phyloP scores from a whole-genome alignment of 2,329 filamentous ascomycete genomes.

The Botryosphaeria dothidea region DNA sequence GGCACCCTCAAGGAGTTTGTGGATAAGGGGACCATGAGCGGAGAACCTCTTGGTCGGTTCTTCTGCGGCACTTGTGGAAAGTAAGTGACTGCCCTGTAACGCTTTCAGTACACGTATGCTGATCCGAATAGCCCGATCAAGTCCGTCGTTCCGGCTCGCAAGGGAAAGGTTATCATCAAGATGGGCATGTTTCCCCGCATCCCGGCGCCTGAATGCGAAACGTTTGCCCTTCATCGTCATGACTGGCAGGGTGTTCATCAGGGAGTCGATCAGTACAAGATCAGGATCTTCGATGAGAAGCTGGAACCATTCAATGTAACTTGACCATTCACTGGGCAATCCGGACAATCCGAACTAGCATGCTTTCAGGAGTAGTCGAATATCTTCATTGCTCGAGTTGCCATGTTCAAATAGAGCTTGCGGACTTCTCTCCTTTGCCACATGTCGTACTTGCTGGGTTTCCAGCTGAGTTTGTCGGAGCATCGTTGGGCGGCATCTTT shows the following conservation, averaged over 20 bases:
- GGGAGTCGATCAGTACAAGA: slow-evolving; percentile 41
- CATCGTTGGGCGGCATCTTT: no score
- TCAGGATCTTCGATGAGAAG: slow-evolving; percentile 41
- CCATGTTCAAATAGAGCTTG: no score
- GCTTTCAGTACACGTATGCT: slow-evolving; percentile 2
- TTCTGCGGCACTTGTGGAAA: slow-evolving; percentile 51
- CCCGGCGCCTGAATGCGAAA: slow-evolving; percentile 48
- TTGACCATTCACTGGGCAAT: neutral
- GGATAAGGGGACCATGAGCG: slow-evolving; percentile 49
- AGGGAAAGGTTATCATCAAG: slow-evolving; percentile 49
- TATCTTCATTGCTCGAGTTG: no score
- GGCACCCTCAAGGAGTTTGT: slow-evolving; percentile 48
- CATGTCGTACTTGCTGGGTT: no score
- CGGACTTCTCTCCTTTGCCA: no score
- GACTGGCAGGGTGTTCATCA: slow-evolving; percentile 45
- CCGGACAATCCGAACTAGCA: neutral
- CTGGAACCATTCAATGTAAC: slow-evolving; percentile 26
- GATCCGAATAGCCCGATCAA: slow-evolving; percentile 46
- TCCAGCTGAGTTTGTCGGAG: no score
- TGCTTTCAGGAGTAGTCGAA: no score
- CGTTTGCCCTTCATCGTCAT: slow-evolving; percentile 47
- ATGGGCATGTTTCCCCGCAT: slow-evolving; percentile 53
- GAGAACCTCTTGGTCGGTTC: slow-evolving; percentile 45
- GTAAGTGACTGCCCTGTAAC: slow-evolving; percentile 31
- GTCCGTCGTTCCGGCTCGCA: slow-evolving; percentile 40